Evolutionary conservation across 148 eudicot genomes (phyloP).

Genomic region (Dianthus caryophyllus): DNA sequence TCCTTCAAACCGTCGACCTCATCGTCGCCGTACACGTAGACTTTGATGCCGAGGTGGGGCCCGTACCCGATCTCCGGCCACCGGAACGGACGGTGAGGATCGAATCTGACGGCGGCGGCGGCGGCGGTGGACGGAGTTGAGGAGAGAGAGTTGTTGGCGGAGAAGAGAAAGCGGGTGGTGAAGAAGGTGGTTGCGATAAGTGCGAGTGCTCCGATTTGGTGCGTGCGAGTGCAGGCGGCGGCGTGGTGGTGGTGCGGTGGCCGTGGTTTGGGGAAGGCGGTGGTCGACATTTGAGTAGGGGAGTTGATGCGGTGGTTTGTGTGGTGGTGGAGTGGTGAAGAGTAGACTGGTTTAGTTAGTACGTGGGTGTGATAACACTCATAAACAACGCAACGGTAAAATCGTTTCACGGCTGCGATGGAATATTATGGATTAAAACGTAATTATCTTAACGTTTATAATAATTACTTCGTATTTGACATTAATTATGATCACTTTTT

Average conservation of each 20-base stretch:
- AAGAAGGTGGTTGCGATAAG: conserved; percentile 67
- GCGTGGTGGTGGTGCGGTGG: conserved; percentile 20
- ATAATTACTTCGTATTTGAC: too few relatives aligned
- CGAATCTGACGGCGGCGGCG: conserved; percentile 9
- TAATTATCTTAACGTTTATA: too few relatives aligned
- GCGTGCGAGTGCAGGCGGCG: conserved; percentile 62
- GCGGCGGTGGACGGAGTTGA: background rate
- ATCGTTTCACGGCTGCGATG: too few relatives aligned
- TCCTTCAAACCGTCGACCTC: conserved; percentile 67
- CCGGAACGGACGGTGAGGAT: conserved; percentile 23
- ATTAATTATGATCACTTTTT: too few relatives aligned
- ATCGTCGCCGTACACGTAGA: conserved; percentile 73
- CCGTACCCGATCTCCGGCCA: conserved; percentile 65
- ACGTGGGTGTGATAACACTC: too few relatives aligned
- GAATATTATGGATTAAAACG: too few relatives aligned
- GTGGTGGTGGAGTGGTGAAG: background rate
- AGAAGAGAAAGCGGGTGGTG: conserved; percentile 66
- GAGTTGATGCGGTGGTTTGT: background rate
- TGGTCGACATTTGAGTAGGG: background rate
- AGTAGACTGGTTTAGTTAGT: too few relatives aligned
- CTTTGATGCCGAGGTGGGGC: conserved; percentile 49
- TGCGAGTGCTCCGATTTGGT: conserved; percentile 76
- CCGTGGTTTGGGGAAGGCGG: conserved; percentile 25
- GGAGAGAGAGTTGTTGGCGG: conserved; percentile 38
- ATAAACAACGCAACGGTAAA: too few relatives aligned